phyloP scores from a whole-genome alignment of 345 rosid genomes.

The Melastoma malabathricum region DNA sequence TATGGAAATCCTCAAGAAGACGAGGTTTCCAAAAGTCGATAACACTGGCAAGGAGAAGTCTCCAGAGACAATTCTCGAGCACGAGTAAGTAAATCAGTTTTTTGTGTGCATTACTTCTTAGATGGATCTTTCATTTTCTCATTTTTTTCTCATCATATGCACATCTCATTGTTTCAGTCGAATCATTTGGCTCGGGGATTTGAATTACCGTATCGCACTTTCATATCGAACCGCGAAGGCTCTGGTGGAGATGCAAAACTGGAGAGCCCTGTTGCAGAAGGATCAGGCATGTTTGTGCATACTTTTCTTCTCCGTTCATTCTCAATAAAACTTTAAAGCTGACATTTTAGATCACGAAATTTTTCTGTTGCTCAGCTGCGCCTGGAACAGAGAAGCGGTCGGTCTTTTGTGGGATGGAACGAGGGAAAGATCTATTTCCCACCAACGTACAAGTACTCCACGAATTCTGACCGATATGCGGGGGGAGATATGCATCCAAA shows the following conservation, averaged over 20 bases:
- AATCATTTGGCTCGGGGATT: slow-evolving; percentile 92
- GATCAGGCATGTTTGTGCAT: slow-evolving; percentile 38
- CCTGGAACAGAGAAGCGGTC: slow-evolving; percentile 60
- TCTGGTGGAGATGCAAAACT: slow-evolving; percentile 41
- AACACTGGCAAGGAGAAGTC: slow-evolving; percentile 19
- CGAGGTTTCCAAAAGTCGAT: slow-evolving; percentile 42
- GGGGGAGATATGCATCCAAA: slow-evolving; percentile 43
- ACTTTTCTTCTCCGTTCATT: background rate
- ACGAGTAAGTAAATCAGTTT: slow-evolving; percentile 45
- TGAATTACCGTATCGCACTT: slow-evolving; percentile 76
- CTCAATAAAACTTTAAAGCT: background rate
- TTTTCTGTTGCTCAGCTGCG: slow-evolving; percentile 30
- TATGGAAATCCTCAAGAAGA: slow-evolving; percentile 62
- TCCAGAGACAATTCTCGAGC: slow-evolving; percentile 57
- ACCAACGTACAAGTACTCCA: slow-evolving; percentile 80
- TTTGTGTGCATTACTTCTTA: background rate
- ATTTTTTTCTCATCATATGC: background rate
- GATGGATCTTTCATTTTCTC: background rate
- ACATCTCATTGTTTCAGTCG: slow-evolving; percentile 21
- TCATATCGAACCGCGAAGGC: slow-evolving; percentile 29
- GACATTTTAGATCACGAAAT: too few relatives aligned
- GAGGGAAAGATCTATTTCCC: slow-evolving; percentile 78
- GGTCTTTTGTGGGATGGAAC: slow-evolving; percentile 79
- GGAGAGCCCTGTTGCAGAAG: slow-evolving; percentile 74
- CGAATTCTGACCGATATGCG: slow-evolving; percentile 58